Evolutionary conservation across 768 basidiomycete species (phyloP).

Genomic region (Lentinula boryana): DNA sequence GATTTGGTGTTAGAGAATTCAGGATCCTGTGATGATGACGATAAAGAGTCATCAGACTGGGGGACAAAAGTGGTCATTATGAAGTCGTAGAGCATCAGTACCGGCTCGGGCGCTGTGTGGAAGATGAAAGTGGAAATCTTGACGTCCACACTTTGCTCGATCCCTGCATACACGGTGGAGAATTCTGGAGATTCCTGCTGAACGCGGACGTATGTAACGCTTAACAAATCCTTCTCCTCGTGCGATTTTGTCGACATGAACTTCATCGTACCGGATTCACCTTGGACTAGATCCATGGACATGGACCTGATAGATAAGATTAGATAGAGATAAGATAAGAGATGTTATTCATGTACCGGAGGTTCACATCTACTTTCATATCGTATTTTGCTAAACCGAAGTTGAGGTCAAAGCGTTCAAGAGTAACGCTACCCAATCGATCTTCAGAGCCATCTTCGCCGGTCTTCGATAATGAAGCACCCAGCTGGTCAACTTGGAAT

Average conservation of each 20-base stretch:
- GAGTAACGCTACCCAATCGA: constrained; percentile 68
- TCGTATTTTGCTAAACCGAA: constrained; percentile 78
- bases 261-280: constrained; percentile 41
- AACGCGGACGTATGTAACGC: constrained; percentile 71
- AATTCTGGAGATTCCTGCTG: constrained; percentile 87
- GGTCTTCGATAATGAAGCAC: constrained; percentile 74
- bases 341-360: constrained; percentile 45
- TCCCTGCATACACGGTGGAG: constrained; percentile 67
- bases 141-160: constrained; percentile 85
- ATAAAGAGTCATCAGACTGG: constrained; percentile 14
- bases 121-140: constrained; percentile 89
- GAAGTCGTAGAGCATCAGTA: constrained; percentile 90
- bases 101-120: constrained; percentile 83
- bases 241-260: constrained; percentile 53
- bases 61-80: constrained; percentile 96
- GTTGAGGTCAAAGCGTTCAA: constrained; percentile 72
- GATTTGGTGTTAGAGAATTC: not conserved
- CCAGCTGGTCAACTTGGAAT: constrained; percentile 81
- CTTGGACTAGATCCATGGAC: constrained; percentile 67
- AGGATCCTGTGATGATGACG: not conserved
- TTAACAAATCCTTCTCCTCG: constrained; percentile 63
- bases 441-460: constrained; percentile 56
- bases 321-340: constrained; percentile 7
- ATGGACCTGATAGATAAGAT: constrained; percentile 50
- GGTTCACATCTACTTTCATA: constrained; percentile 78